phyloP scores from a whole-genome alignment of 1,139 yeast genomes.

The Nadsonia commutata region DNA sequence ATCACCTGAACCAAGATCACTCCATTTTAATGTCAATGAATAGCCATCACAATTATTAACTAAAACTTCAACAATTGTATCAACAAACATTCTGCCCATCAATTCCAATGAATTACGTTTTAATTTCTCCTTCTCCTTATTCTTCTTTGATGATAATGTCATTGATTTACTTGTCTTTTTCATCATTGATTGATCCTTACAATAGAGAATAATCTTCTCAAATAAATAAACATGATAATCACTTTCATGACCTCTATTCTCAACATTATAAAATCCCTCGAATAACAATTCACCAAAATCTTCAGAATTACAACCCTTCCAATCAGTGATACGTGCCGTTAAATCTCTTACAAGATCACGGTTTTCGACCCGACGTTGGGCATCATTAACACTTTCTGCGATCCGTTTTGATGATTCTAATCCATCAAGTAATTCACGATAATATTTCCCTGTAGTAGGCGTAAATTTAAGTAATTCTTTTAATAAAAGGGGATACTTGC shows the following conservation, averaged over 20 bases:
- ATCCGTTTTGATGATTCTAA: slow-evolving; percentile 52
- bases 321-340: slow-evolving; percentile 61
- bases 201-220: slow-evolving; percentile 74
- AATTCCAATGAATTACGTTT: slow-evolving; percentile 21
- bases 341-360: slow-evolving; percentile 55
- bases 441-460: slow-evolving; percentile 37
- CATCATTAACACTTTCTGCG: slow-evolving; percentile 84
- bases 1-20: slow-evolving; percentile 22
- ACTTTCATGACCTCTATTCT: slow-evolving; percentile 57
- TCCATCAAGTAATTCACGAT: slow-evolving; percentile 58
- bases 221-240: slow-evolving; percentile 84
- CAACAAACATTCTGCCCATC: slow-evolving; percentile 29
- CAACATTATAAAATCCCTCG: slow-evolving; percentile 69
- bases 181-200: slow-evolving; percentile 31
- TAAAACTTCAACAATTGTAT: slow-evolving; percentile 23
- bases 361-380: slow-evolving; percentile 86
- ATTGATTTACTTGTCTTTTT: slow-evolving; percentile 17
- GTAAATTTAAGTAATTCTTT: slow-evolving; percentile 61
- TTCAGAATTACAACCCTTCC: slow-evolving; percentile 82
- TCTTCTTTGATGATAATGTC: slow-evolving; percentile 17
- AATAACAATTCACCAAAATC: slow-evolving; percentile 77
- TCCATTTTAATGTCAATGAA: slow-evolving; percentile 23
- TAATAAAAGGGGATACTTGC: slow-evolving; percentile 79
- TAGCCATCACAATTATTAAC: slow-evolving; percentile 17
- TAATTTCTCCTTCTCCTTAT: slow-evolving; percentile 10